Conservation (phyloP, 768 basidiomycete species). For the Serendipita vermifera region DNA sequence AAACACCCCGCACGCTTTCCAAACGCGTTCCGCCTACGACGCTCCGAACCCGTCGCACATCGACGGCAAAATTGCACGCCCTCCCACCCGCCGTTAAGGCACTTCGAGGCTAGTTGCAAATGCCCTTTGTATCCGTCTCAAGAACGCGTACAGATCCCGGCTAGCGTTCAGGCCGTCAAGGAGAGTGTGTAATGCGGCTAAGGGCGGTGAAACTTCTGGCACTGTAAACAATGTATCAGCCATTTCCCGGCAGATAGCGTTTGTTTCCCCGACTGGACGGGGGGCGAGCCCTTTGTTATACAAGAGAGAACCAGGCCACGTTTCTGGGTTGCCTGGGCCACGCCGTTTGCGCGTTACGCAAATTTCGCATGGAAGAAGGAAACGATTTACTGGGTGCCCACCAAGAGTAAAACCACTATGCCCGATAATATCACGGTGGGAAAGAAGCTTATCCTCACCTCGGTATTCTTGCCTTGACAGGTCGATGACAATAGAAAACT, state of each 20-base stretch:
- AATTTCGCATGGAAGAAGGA: no score
- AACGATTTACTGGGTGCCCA: no score
- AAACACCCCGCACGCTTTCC: no score
- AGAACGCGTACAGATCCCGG: conserved; percentile 56
- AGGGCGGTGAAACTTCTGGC: conserved; percentile 60
- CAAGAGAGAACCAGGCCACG: no score
- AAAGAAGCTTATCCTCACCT: conserved; percentile 35
- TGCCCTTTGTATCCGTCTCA: conserved; percentile 41
- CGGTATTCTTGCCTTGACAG: conserved; percentile 47
- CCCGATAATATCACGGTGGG: conserved; percentile 1
- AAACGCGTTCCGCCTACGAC: no score
- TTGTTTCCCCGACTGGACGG: background rate
- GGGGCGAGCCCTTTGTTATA: no score
- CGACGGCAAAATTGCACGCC: no score
- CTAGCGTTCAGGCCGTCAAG: conserved; percentile 59
- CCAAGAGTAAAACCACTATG: background rate
- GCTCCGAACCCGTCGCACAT: no score
- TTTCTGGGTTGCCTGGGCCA: no score
- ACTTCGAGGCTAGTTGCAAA: no score
- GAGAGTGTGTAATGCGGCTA: conserved; percentile 53
- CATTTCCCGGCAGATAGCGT: conserved; percentile 8
- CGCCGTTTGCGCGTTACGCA: no score
- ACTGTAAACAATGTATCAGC: conserved; percentile 33
- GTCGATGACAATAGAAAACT: conserved; percentile 69
- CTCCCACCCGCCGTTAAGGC: no score